Base-by-base conservation (phyloP, 345 rosid species). In the Isatis tinctoria region DNA sequence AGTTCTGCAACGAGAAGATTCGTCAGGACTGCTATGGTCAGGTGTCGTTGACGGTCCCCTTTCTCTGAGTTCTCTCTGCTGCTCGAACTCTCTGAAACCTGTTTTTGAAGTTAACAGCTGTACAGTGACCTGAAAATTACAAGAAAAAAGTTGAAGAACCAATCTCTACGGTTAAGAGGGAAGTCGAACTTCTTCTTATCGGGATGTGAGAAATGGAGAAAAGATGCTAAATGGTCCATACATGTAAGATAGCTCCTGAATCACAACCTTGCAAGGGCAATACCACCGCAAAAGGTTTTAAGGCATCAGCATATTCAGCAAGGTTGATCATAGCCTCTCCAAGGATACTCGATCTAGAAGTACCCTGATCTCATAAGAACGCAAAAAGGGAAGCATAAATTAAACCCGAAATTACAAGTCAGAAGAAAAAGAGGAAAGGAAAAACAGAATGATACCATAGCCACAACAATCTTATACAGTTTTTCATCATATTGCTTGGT, bases 81-180 rank as follows among this genome's bases (percentile, higher is more conserved):
- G 99, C 81, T 95, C 99, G 66, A 95, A 95, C 83, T 95, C 97
- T 78, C 99, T 95, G 85, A 95, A 95, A 60, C 99, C 99, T 58
- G 99, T 95, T 85, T 91, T 95, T 16, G 97, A 90, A 36, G 97
- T 95, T 68, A 95, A 88, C 81, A 95, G 88, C 83, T 95, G 99
- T 72, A 87, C 82, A 6, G 97, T 90, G 56, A 90, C 96, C 99
- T 95, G 90, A 28, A 60, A 78, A 56, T 27, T 33, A 63, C 57
- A 26, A 26, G 16, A 26, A 59, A 33, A 65, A 70, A 67, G 44
- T 47, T 57, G 54, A 77, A 13, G 18, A 48, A 63, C 17, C 40
- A 71, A 72, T 72, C 73, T 65, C 14, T 58, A 32, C 58, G 67
- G 17, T 48, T 45, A 65, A 64, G 53, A 63, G 47, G 36, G 45